These are phyloP conservation scores for Boletus hoseneyae DNA, from an alignment of 1,284 basidiomycete genomes.

Conservation along the genomic window DNA sequence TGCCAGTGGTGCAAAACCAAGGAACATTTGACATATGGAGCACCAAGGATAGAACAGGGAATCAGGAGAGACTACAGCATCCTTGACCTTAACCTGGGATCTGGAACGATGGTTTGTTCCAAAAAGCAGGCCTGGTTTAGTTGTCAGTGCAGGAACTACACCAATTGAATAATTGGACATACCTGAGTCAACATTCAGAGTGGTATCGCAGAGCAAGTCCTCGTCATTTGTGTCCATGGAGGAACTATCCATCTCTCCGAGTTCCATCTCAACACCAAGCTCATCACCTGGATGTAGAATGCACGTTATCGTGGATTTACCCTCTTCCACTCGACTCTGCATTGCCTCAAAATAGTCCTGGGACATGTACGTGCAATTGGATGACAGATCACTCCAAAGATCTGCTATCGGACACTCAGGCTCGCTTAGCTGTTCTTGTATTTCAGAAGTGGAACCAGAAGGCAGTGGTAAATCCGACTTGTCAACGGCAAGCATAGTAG, in stretches of 20 bases:
- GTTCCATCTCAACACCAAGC: not conserved
- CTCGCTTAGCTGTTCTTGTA: not conserved
- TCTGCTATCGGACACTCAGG: not conserved
- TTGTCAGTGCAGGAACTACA: not conserved
- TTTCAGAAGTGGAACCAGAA: not conserved
- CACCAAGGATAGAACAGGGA: conserved; percentile 14
- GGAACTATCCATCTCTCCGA: too few species aligned
- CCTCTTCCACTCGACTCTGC: conserved; percentile 1
- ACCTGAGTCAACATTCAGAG: too few species aligned
- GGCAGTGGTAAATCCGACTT: too few species aligned
- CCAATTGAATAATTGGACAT: too few species aligned
- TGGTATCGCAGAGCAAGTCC: too few species aligned
- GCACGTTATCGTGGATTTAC: conserved; percentile 1
- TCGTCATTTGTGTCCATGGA: not conserved
- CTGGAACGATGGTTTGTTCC: not conserved
- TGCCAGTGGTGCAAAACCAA: too few species aligned
- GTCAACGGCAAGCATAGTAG: too few species aligned
- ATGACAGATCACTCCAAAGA: not conserved
- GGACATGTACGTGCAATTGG: not conserved
- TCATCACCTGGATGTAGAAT: conserved; percentile 5
- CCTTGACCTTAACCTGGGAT: not conserved
- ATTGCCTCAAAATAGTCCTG: conserved; percentile 2
- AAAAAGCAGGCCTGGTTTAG: not conserved
- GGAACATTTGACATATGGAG: conserved; percentile 3
- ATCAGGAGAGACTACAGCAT: not conserved